Percentiles rank a stretch among this genome's conserved stretches.
These are phyloP conservation scores for Syzygium jambos DNA, from an alignment of 345 rosid genomes.

Conservation along the genomic window DNA sequence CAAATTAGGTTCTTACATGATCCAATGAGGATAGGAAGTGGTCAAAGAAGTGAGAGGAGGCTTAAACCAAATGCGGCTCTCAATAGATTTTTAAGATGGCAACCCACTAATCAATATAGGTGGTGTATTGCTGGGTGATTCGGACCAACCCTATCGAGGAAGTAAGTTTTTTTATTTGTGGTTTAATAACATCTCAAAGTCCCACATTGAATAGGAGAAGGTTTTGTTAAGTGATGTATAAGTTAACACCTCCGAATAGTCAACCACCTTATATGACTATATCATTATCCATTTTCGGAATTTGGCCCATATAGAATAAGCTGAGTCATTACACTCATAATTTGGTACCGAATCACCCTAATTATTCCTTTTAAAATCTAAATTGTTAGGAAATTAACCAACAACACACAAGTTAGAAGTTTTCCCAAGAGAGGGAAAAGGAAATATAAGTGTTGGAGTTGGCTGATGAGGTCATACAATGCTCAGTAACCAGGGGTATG, in stretches of 20 bases:
- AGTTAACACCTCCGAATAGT: neutral
- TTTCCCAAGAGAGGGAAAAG: neutral
- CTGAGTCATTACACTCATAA: neutral
- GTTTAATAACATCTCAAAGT: neutral
- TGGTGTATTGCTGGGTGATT: neutral
- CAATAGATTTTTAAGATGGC: neutral
- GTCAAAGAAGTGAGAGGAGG: neutral
- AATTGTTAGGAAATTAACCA: neutral
- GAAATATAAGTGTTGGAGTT: neutral
- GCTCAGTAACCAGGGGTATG: too few relatives aligned
- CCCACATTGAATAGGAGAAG: neutral
- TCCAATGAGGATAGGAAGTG: neutral
- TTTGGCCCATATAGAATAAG: neutral
- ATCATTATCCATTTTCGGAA: neutral
- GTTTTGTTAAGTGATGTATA: neutral
- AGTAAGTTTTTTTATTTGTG: too few relatives aligned
- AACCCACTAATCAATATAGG: too few relatives aligned
- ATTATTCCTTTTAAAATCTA: neutral
- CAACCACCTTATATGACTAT: neutral
- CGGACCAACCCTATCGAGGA: neutral
- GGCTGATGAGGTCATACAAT: neutral
- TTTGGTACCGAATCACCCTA: neutral
- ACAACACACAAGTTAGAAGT: neutral
- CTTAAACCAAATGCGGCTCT: neutral
- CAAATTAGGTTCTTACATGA: neutral